Percentiles rank a stretch among this genome's conserved stretches.
Evolutionary conservation across 495 filamentous ascomycete genomes (phyloP).

Genomic region (Arthonia radiata): DNA sequence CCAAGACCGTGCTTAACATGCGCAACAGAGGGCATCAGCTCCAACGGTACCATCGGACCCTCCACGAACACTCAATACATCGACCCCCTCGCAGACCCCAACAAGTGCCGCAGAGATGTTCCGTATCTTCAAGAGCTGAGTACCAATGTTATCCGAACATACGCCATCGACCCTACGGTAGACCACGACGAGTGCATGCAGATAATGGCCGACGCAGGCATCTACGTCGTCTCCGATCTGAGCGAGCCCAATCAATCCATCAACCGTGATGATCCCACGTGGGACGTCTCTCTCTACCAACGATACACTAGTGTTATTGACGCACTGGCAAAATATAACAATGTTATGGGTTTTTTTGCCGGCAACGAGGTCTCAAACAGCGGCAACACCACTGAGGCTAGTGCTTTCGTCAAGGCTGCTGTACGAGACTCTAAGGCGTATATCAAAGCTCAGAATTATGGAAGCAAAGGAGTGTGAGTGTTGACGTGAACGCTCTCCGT

Average conservation of each 20-base stretch:
- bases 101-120: conserved; percentile 55
- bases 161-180: conserved; percentile 57
- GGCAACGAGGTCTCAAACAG: conserved; percentile 92
- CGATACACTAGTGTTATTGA: conserved; percentile 74
- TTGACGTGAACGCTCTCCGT: too few relatives aligned
- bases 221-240: conserved; percentile 83
- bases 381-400: conserved; percentile 55
- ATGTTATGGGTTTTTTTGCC: conserved; percentile 85
- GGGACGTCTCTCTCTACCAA: conserved; percentile 48
- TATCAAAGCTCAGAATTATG: conserved; percentile 53
- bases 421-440: conserved; percentile 87
- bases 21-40: conserved; percentile 21
- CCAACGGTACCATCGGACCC: conserved; percentile 17
- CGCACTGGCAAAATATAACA: conserved; percentile 50
- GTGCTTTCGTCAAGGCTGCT: conserved; percentile 86
- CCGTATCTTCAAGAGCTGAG: conserved; percentile 49
- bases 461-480: conserved; percentile 68
- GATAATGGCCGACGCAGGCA: conserved; percentile 58
- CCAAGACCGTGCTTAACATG: conserved; percentile 1
- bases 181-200: conserved; percentile 75
- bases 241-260: conserved; percentile 59
- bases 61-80: conserved; percentile 17
- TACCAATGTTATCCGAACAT: conserved; percentile 83
- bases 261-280: conserved; percentile 49
- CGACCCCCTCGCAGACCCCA: conserved; percentile 47